phyloP scores from a whole-genome alignment of 495 filamentous ascomycete genomes.

The Penicillium angulare region DNA sequence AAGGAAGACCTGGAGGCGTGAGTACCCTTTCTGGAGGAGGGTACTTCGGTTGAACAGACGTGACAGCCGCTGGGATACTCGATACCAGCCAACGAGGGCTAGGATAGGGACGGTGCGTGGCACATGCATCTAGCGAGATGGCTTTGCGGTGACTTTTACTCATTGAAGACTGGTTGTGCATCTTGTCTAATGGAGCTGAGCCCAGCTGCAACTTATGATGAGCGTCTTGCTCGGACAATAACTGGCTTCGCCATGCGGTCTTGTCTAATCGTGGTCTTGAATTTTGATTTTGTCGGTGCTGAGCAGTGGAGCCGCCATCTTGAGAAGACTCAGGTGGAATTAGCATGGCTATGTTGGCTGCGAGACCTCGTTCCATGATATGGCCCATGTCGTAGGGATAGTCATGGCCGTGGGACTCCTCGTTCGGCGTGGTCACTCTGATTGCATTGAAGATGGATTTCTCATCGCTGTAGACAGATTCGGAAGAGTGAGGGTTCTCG shows the following conservation, averaged over 20 bases:
- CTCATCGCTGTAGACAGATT: conserved; percentile 38
- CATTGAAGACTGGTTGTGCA: not conserved
- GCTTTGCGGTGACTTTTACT: conserved; percentile 17
- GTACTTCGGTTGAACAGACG: conserved; percentile 31
- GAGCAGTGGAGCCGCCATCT: conserved; percentile 1
- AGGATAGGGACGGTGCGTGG: not conserved
- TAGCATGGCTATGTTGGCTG: conserved; percentile 36
- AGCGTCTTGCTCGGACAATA: conserved; percentile 16
- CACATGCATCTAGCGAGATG: conserved; percentile 21
- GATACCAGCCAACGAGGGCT: conserved; percentile 24
- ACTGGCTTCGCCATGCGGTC: conserved; percentile 10
- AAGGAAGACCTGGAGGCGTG: conserved; percentile 49
- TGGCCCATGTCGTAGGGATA: conserved; percentile 10
- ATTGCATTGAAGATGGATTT: conserved; percentile 44
- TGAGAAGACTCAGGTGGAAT: conserved; percentile 12
- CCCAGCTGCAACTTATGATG: not conserved
- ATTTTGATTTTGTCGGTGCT: not conserved
- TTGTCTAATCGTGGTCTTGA: conserved; percentile 4
- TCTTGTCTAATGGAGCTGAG: not conserved
- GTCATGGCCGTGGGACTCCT: conserved; percentile 11
- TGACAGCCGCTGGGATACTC: conserved; percentile 22
- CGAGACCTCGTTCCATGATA: conserved; percentile 25
- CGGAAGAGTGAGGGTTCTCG: conserved; percentile 30
- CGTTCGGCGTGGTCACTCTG: conserved; percentile 21
- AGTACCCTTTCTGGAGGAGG: conserved; percentile 41